A percentile compares a stretch with the other conserved stretches of the same genome.
Evolutionary conservation across 495 filamentous ascomycete species (phyloP).

Genomic region (Cladorrhinum samala): DNA sequence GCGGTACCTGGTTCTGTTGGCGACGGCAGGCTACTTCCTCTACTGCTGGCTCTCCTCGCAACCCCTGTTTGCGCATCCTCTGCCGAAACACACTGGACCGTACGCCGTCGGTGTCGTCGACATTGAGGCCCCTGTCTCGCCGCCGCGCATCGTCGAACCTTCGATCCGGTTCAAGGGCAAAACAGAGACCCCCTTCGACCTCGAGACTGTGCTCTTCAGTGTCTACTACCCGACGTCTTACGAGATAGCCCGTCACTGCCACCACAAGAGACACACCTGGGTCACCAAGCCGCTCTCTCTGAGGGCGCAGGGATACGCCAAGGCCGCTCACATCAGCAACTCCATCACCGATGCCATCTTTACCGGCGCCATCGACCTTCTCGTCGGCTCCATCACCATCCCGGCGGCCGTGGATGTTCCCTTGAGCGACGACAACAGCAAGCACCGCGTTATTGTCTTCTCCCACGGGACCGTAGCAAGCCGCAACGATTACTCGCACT

Average conservation of each 20-base stretch:
- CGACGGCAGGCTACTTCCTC: conserved; percentile 24
- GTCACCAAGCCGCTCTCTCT: conserved; percentile 43
- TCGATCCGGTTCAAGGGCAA: conserved; percentile 31
- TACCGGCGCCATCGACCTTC: conserved; percentile 25
- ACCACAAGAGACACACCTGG: conserved; percentile 39
- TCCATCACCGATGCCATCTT: conserved; percentile 33
- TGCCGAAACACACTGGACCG: conserved; percentile 43
- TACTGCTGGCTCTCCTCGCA: conserved; percentile 35
- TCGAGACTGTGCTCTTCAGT: conserved; percentile 44
- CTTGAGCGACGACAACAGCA: conserved; percentile 25
- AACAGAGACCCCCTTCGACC: conserved; percentile 34
- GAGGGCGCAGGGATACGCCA: conserved; percentile 45
- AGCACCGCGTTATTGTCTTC: conserved; percentile 45
- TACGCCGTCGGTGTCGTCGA: conserved; percentile 45
- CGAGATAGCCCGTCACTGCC: conserved; percentile 1
- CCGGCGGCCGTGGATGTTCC: conserved; percentile 40
- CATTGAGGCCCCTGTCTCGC: conserved; percentile 36
- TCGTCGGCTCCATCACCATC: conserved; percentile 39
- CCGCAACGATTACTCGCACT: conserved; percentile 48
- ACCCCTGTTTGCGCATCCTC: conserved; percentile 36
- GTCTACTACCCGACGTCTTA: conserved; percentile 42
- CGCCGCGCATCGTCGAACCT: conserved; percentile 26
- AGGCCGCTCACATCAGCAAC: conserved; percentile 38
- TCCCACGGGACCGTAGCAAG: conserved; percentile 49
- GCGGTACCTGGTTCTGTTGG: conserved; percentile 20